Evolutionary conservation across 2,329 filamentous ascomycete species (phyloP), one percentile per base, ranked within the genome.

Genomic region (Colletotrichum tofieldiae): DNA sequence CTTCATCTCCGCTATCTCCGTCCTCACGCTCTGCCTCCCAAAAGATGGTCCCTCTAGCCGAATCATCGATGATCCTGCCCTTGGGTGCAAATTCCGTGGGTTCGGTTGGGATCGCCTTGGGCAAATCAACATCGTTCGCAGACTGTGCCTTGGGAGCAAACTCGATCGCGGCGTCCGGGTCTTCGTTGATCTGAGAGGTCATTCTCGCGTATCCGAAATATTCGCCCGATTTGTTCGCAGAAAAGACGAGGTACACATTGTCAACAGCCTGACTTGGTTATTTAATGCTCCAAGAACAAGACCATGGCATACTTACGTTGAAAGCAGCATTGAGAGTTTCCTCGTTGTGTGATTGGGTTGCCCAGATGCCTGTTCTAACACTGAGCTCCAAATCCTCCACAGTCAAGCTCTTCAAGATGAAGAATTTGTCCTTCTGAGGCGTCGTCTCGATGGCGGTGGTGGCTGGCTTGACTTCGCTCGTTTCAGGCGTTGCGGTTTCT

Each of bases 151-250:
- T 90, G 1, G 91, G 91, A 5, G 91, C 90, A 81, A 94, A 92
- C 78, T 93, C 88, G 60, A 93, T 90, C 0, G 91, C 90, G 1
- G 92, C 89, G 0, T 88, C 87, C 14, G 92, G 91, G 75, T 97
- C 93, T 66, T 95, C 89, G 76, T 93, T 92, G 77, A 98, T 97
- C 5, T 91, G 86, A 29, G 96, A 98, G 12, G 87, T 85, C 96
- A 98, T 98, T 47, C 93, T 91, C 26, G 95, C 96, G 78, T 97
- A 98, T 26, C 96, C 96, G 82, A 96, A 98, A 79, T 98, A 98
- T 81, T 98, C 96, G 16, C 96, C 96, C 0, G 96, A 98, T 79
- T 98, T 98, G 82, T 98, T 98, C 16, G 96, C 96, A 1, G 96
- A 98, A 81, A 98, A 98, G 18, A 98, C 90, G 39, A 98, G 86